phyloP scores from a whole-genome alignment of 2,329 filamentous ascomycete species.

The Sporothrix euskadiensis region DNA sequence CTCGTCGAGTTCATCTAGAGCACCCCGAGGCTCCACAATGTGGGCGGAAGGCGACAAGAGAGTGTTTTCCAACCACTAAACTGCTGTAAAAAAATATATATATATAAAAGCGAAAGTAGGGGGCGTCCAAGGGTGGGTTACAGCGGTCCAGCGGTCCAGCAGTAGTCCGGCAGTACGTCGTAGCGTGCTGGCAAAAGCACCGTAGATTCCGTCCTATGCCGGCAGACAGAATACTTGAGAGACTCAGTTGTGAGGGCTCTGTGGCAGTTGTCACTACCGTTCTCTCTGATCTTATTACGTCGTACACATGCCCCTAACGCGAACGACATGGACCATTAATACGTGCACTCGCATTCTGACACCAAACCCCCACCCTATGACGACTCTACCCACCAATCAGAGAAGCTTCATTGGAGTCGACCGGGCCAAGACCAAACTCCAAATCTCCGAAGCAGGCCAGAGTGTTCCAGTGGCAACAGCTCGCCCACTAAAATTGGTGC shows the following conservation, averaged over 20 bases:
- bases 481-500: neutral
- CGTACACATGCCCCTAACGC: neutral
- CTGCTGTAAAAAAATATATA: neutral
- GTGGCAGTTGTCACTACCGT: neutral
- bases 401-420: neutral
- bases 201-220: conserved; percentile 9
- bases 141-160: neutral
- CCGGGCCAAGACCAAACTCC: neutral
- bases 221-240: neutral
- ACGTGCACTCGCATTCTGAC: neutral
- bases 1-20: neutral
- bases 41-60: conserved; percentile 11
- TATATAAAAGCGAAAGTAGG: neutral
- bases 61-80: neutral
- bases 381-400: neutral
- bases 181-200: conserved; percentile 1
- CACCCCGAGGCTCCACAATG: neutral
- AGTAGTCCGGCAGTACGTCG: neutral
- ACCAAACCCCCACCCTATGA: neutral
- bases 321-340: neutral
- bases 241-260: neutral
- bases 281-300: neutral
- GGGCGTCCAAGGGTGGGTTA: neutral
- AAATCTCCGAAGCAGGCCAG: neutral
- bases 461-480: neutral